phyloP scores from a whole-genome alignment of 2,329 filamentous ascomycete species.

The Chrysoporthe puriensis region DNA sequence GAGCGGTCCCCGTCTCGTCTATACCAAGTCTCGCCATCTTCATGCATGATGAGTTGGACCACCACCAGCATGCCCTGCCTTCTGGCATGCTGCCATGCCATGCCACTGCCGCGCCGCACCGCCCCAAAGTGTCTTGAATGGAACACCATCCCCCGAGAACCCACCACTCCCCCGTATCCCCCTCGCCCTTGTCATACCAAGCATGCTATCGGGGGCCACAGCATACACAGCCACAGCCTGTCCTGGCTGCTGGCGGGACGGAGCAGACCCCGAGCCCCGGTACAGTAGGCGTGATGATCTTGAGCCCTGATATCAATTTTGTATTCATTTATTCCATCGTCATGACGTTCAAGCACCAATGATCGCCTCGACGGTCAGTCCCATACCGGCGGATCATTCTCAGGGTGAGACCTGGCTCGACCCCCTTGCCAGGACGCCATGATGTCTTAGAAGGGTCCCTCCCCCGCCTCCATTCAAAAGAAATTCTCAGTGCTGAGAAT shows the following conservation, averaged over 20 bases:
- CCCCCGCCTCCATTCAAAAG: not conserved
- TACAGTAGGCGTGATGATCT: not conserved
- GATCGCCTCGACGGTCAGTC: not conserved
- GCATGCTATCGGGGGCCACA: too few relatives aligned
- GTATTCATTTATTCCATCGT: not conserved
- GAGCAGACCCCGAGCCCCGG: not conserved
- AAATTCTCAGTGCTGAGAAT: not conserved
- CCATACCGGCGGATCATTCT: not conserved
- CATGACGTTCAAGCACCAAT: not conserved
- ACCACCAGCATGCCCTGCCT: not conserved
- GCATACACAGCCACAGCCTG: too few relatives aligned
- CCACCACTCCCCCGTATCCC: too few relatives aligned
- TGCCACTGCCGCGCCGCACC: not conserved
- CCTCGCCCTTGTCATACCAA: too few relatives aligned
- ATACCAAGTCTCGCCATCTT: slow-evolving; percentile 33
- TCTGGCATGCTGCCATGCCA: slow-evolving; percentile 21
- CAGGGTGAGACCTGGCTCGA: not conserved
- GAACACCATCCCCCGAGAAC: too few relatives aligned
- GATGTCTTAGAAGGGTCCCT: not conserved
- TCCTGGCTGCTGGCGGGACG: not conserved
- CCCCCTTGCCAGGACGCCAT: not conserved
- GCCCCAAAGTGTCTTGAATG: not conserved
- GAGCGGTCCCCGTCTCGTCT: slow-evolving; percentile 11
- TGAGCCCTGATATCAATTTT: not conserved
- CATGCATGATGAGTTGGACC: slow-evolving; percentile 45